phyloP scores from a whole-genome alignment of 2,329 filamentous ascomycete genomes.

The Cryphonectria japonica region DNA sequence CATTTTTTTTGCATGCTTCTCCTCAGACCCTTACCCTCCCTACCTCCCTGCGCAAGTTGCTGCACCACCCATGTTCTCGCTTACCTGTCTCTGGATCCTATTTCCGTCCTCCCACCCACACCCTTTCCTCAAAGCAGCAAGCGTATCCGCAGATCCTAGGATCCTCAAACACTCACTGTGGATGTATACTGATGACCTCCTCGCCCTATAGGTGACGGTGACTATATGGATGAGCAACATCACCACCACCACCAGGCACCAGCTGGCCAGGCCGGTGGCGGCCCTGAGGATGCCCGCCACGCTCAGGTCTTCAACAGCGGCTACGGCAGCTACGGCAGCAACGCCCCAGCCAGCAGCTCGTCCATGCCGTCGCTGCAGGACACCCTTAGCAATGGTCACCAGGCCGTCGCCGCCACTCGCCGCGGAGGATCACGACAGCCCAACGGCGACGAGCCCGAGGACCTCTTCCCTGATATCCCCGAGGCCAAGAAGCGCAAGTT shows the following conservation, averaged over 20 bases:
- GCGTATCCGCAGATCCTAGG: slow-evolving; percentile 28
- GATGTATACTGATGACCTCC: slow-evolving; percentile 31
- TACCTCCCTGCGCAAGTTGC: slow-evolving; percentile 29
- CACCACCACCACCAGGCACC: slow-evolving; percentile 65
- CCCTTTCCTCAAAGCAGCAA: slow-evolving; percentile 28
- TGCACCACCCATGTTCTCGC: slow-evolving; percentile 30
- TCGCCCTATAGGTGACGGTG: slow-evolving; percentile 59
- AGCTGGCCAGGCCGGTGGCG: slow-evolving; percentile 25
- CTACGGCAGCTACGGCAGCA: slow-evolving; percentile 67
- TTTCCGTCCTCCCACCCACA: slow-evolving; percentile 32
- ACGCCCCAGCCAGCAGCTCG: slow-evolving; percentile 56
- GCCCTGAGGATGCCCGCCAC: slow-evolving; percentile 69
- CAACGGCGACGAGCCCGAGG: slow-evolving; percentile 63
- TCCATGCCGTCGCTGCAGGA: slow-evolving; percentile 70
- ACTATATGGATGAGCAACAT: slow-evolving; percentile 59
- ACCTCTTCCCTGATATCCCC: slow-evolving; percentile 85
- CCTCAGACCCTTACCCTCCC: slow-evolving; percentile 27
- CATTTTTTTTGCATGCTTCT: slow-evolving; percentile 24
- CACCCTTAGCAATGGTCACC: slow-evolving; percentile 48
- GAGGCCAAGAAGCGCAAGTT: slow-evolving; percentile 94
- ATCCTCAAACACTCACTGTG: slow-evolving; percentile 26
- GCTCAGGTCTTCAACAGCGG: slow-evolving; percentile 71
- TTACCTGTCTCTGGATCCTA: slow-evolving; percentile 40
- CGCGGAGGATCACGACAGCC: slow-evolving; percentile 44
- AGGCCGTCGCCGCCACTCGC: slow-evolving; percentile 42